A percentile compares a stretch with the other conserved stretches of the same genome.
Evolutionary conservation across 176 grass and related monocot species (phyloP).

Genomic region (Zea mays): Zm-B73-REFERENCE-NAM-5.0 NC_050098.1:171287001-171287500

Average conservation of each 20-base stretch:
- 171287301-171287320: conserved; percentile 82
- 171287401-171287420: conserved; percentile 56
- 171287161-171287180: conserved; percentile 57
- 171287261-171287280: conserved; percentile 21
- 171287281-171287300: conserved; percentile 39
- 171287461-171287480: conserved; percentile 70
- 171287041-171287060: conserved; percentile 73
- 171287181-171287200: conserved; percentile 75
- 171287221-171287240: conserved; percentile 93
- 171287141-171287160: conserved; percentile 87
- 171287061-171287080: conserved; percentile 68
- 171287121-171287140: conserved; percentile 75
- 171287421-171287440: conserved; percentile 66
- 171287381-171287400: conserved; percentile 83
- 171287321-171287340: conserved; percentile 66
- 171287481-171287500: conserved; percentile 79
- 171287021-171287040: conserved; percentile 77
- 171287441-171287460: conserved; percentile 85
- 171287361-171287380: conserved; percentile 82
- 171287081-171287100: conserved; percentile 81
- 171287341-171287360: conserved; percentile 67
- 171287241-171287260: conserved; percentile 68
- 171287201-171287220: conserved; percentile 65
- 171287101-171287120: conserved; percentile 70
- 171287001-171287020: conserved; percentile 37